Base-by-base conservation (phyloP, 345 rosid species). In the Alliaria petiolata region DNA sequence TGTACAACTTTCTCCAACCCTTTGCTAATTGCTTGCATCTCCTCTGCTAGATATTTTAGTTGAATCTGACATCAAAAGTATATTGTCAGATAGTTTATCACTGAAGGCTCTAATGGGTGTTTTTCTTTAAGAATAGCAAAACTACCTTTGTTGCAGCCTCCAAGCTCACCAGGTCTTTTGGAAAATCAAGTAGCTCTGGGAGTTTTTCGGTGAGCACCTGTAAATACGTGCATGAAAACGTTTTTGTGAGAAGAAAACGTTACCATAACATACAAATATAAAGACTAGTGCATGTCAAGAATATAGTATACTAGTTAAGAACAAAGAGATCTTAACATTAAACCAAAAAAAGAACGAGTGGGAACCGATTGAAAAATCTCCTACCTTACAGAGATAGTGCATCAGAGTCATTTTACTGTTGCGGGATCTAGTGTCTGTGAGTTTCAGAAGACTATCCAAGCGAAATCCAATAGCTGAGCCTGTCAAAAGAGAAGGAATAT, bases 391-490 rank as follows among this genome's bases (percentile, higher is more conserved):
- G 58, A 90, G 95, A 83, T 90, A 90, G 72, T 90, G 97, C 97
- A 90, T 90, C 68, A 88, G 92, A 69, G 97, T 88, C 87, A 88
- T 88, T 86, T 86, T 90, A 84, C 79, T 88, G 75, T 88, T 83
- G 58, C 77, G 79, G 28, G 92, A 84, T 83, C 97, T 78, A 71
- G 95, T 90, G 76, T 90, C 97, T 65, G 87, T 83, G 78, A 90
- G 97, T 82, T 88, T 90, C 68, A 88, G 87, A 76, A 90, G 97
- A 83, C 97, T 90, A 70, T 90, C 97, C 74, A 90, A 65, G 51
- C 97, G 90, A 86, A 90, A 90, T 62, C 93, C 97, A 50, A 90
- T 74, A 64, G 97, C 97, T 69, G 97, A 82, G 82, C 96, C 96
- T 90, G 75, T 68, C 52, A 79, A 42, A 67, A 71, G 36, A 50